Evolutionary conservation across 805 yeast genomes (phyloP).

Genomic region (Pichia cephalocereana): DNA sequence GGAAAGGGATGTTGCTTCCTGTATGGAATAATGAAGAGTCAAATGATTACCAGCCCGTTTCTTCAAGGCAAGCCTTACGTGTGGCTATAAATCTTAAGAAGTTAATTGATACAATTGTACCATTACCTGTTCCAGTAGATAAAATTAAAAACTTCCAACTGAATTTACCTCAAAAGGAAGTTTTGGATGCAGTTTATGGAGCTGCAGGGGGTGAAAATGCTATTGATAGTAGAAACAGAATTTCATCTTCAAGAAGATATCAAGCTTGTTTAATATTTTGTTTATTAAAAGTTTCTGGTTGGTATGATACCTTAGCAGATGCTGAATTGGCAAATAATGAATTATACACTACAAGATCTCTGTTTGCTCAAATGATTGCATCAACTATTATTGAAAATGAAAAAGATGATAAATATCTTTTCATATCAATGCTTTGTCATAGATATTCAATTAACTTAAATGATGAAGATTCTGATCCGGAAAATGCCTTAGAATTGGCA

Average conservation of each 20-base stretch:
- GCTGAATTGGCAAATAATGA: constrained; percentile 61
- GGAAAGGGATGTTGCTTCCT: constrained; percentile 12
- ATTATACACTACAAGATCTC: constrained; percentile 48
- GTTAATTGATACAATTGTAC: constrained; percentile 63
- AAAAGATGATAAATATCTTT: constrained; percentile 49
- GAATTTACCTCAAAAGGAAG: constrained; percentile 47
- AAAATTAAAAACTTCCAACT: constrained; percentile 46
- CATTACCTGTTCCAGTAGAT: constrained; percentile 46
- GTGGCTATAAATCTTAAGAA: constrained; percentile 66
- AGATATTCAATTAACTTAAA: constrained; percentile 59
- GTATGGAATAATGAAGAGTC: constrained; percentile 22
- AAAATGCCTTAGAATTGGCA: constrained; percentile 76
- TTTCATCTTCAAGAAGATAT: constrained; percentile 50
- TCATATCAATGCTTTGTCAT: constrained; percentile 69
- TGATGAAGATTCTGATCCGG: constrained; percentile 52
- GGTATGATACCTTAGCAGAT: constrained; percentile 59
- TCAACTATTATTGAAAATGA: constrained; percentile 58
- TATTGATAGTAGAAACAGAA: constrained; percentile 47
- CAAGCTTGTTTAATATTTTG: constrained; percentile 63
- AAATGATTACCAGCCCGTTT: constrained; percentile 35
- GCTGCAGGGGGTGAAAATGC: constrained; percentile 80
- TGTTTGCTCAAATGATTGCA: constrained; percentile 70
- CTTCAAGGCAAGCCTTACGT: constrained; percentile 57
- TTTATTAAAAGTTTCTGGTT: constrained; percentile 61
- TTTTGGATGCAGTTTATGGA: constrained; percentile 48